Percentiles rank a stretch among this genome's conserved stretches.
Conservation (phyloP, 192 early-diverging fungal species). For the Spizellomyces punctatus region DNA sequence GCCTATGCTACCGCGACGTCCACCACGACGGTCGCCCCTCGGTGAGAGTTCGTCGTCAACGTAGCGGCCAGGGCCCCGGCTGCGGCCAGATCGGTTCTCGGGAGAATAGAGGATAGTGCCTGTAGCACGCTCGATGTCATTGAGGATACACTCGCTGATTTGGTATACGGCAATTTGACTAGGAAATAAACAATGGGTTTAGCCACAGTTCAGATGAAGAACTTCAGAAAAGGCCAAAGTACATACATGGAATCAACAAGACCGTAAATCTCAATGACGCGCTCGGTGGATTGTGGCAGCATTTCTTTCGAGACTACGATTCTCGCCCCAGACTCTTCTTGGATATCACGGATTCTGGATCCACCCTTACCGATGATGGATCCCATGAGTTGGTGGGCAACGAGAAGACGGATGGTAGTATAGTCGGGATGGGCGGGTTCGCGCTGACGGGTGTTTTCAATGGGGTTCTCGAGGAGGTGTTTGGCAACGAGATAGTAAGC, state of each 20-base stretch:
- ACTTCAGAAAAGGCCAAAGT: slow-evolving; percentile 39
- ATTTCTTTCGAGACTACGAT: slow-evolving; percentile 92
- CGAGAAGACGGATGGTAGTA: slow-evolving; percentile 81
- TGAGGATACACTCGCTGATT: slow-evolving; percentile 38
- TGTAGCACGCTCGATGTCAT: slow-evolving; percentile 20
- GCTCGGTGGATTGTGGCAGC: slow-evolving; percentile 93
- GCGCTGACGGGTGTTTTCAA: slow-evolving; percentile 46
- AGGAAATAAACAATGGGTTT: neutral
- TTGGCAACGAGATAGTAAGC: slow-evolving; percentile 22
- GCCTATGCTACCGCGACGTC: neutral
- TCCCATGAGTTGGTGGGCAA: slow-evolving; percentile 87
- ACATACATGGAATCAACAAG: slow-evolving; percentile 59
- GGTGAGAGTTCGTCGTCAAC: slow-evolving; percentile 1
- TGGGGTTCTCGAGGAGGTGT: slow-evolving; percentile 44
- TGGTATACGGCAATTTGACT: slow-evolving; percentile 69
- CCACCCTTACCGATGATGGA: slow-evolving; percentile 87
- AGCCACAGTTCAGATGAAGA: neutral
- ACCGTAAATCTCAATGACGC: slow-evolving; percentile 88
- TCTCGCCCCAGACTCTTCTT: slow-evolving; percentile 87
- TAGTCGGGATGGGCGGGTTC: slow-evolving; percentile 47
- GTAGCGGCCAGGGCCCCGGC: slow-evolving; percentile 3
- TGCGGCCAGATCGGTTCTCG: slow-evolving; percentile 22
- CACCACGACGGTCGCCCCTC: neutral
- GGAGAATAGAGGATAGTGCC: slow-evolving; percentile 26
- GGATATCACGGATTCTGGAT: slow-evolving; percentile 92